Conservation (phyloP, 176 grass and related monocot species). For the Calamus simplicifolius region DNA sequence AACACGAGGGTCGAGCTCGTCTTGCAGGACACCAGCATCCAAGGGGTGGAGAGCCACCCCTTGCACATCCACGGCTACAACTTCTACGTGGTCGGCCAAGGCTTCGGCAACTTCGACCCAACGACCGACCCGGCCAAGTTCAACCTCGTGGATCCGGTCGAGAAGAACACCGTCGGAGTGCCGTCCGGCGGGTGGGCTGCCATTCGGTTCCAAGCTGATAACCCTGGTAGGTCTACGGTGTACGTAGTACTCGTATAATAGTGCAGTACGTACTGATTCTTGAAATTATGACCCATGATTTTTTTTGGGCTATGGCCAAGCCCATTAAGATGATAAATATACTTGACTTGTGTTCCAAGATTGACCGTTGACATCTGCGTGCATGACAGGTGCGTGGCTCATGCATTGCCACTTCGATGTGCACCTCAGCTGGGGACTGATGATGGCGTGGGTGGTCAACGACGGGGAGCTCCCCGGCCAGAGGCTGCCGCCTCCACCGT, state of each 20-base stretch:
- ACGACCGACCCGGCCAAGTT: conserved; percentile 31
- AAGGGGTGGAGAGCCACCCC: conserved; percentile 56
- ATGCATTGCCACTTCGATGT: conserved; percentile 8
- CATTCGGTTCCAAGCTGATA: conserved; percentile 49
- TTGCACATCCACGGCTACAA: conserved; percentile 63
- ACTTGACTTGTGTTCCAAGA: no score
- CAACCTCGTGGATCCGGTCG: conserved; percentile 52
- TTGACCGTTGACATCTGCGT: no score
- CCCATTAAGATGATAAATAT: no score
- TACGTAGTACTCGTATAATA: no score
- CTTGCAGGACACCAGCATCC: conserved; percentile 67
- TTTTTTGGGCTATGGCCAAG: no score
- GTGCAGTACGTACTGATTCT: no score
- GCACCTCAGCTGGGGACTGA: conserved; percentile 7
- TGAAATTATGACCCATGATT: no score
- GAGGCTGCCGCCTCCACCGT: conserved; percentile 5
- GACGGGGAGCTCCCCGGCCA: neutral
- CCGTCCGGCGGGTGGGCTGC: conserved; percentile 57
- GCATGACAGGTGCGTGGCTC: neutral
- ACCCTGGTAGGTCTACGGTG: conserved; percentile 24
- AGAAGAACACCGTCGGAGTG: conserved; percentile 58
- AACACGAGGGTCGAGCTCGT: conserved; percentile 58
- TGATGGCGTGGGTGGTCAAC: conserved; percentile 3
- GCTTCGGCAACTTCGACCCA: conserved; percentile 55
- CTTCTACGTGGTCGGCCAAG: conserved; percentile 49